Evolutionary conservation across 1,139 yeast genomes (phyloP).

Genomic region (Yamadazyma jaroonii): DNA sequence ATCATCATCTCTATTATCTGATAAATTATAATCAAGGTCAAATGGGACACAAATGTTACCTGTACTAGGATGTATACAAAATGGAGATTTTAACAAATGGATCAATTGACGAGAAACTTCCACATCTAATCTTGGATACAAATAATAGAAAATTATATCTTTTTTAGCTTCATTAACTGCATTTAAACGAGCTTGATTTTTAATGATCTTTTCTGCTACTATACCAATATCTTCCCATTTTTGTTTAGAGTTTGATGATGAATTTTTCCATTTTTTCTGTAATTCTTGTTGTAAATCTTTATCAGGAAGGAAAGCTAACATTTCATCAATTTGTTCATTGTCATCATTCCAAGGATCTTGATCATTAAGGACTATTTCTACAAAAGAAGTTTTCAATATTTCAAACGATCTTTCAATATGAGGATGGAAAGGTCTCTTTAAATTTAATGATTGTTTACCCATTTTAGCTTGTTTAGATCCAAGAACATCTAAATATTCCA

Average conservation of each 20-base stretch:
- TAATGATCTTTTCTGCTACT: conserved; percentile 48
- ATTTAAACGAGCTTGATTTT: conserved; percentile 35
- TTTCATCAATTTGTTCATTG: conserved; percentile 44
- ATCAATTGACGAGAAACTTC: conserved; percentile 88
- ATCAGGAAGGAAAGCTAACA: conserved; percentile 64
- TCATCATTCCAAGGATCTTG: conserved; percentile 73
- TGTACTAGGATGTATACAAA: conserved; percentile 95
- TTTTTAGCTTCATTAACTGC: conserved; percentile 72
- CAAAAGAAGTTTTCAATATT: conserved; percentile 61
- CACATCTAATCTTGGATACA: conserved; percentile 90
- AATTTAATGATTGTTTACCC: conserved; percentile 38
- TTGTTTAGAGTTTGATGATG: conserved; percentile 32
- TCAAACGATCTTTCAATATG: conserved; percentile 75
- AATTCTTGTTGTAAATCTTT: conserved; percentile 53
- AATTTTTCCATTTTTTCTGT: conserved; percentile 41
- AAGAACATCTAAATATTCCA: conserved; percentile 79
- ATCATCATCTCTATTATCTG: conserved; percentile 35
- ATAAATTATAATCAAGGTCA: conserved; percentile 47
- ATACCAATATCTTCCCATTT: conserved; percentile 86
- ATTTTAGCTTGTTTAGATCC: conserved; percentile 44
- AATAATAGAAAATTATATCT: conserved; percentile 73
- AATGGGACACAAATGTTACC: conserved; percentile 98
- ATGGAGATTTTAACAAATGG: conserved; percentile 95
- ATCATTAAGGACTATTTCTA: conserved; percentile 63
- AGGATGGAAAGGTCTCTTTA: conserved; percentile 87